Base-by-base conservation (phyloP, 495 filamentous ascomycete species). In the Hypoxylon fuscum region DNA sequence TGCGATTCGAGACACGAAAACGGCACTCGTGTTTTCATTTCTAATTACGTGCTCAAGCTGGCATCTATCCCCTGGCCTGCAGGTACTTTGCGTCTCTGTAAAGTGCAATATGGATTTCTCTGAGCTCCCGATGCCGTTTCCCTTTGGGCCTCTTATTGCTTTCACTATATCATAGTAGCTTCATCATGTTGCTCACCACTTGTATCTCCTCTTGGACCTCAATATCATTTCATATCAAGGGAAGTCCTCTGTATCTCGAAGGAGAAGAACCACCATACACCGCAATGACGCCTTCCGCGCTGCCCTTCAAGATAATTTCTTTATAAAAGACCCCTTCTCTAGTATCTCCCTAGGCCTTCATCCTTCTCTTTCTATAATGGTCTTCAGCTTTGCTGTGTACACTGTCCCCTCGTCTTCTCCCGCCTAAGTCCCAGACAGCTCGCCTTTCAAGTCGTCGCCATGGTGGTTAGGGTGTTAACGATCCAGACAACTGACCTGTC, bases 401-500 rank as follows among this genome's bases (percentile, higher is more conserved):
- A 17, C 44, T 44, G n/a, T 14, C 40, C 12, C 12, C 14, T 49
- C 20, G 31, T 27, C 5, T 31, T 62, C 46, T 32, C 32, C 25
- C 25, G 17, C 25, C 21, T 25, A 40, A 49, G 21, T 18, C 23
- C 18, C 10, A 44, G 50, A 41, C 48, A 22, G 32, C 52, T 20
- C 15, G n/a, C 18, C 41, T 8, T 37, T 40, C 22, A 14, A 23
- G 17, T 42, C 54, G 55, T 51, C 48, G 42, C 32, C 40, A 68
- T 72, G 63, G 58, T 68, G 35, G 51, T 68, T 38, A 70, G 69
- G 52, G 42, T 61, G 55, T 69, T 81, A 64, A 74, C 70, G 49
- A 70, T 80, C 54, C 71, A 73, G 66, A 78, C 71, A 31, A 69
- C 79, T 81, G 63, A 82, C 73, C 45, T 80, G 11, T 45, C 66